Conservation (phyloP, 2,329 filamentous ascomycete species). For the Paecilomyces variotii region DNA sequence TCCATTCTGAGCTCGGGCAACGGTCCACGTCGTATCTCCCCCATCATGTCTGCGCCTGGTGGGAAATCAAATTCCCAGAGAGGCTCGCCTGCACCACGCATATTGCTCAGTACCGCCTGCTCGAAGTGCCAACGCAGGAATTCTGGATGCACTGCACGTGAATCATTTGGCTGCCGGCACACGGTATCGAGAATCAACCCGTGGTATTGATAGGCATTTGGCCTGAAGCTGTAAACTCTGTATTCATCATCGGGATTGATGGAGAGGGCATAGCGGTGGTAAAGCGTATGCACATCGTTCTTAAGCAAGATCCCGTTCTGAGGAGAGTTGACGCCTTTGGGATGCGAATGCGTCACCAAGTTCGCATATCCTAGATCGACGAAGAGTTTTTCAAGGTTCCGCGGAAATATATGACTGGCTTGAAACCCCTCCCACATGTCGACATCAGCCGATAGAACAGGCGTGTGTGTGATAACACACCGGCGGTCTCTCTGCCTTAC, state of each 20-base stretch:
- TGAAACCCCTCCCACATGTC: no score
- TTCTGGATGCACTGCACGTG: neutral
- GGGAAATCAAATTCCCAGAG: conserved; percentile 9
- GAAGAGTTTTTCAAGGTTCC: no score
- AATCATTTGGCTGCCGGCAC: neutral
- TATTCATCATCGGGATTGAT: conserved; percentile 6
- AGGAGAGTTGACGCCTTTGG: no score
- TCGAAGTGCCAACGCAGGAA: conserved; percentile 6
- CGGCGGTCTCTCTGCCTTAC: no score
- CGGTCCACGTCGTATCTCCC: conserved; percentile 3
- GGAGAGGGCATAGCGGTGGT: neutral
- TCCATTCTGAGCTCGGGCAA: neutral
- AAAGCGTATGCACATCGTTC: no score
- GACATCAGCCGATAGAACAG: no score
- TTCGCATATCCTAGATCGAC: no score
- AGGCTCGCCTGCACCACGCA: conserved; percentile 7
- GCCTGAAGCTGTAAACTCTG: neutral
- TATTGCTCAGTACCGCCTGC: conserved; percentile 8
- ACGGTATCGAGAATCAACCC: conserved; percentile 1
- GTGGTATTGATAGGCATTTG: neutral
- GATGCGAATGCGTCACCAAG: no score
- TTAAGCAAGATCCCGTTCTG: no score
- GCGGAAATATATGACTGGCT: no score
- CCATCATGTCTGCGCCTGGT: conserved; percentile 9
- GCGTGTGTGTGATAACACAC: no score